A percentile compares a stretch with the other conserved stretches of the same genome.
These are phyloP conservation scores for Kingdonia uniflora DNA, from an alignment of 164 flowering plant genomes.

Conservation along the genomic window DNA sequence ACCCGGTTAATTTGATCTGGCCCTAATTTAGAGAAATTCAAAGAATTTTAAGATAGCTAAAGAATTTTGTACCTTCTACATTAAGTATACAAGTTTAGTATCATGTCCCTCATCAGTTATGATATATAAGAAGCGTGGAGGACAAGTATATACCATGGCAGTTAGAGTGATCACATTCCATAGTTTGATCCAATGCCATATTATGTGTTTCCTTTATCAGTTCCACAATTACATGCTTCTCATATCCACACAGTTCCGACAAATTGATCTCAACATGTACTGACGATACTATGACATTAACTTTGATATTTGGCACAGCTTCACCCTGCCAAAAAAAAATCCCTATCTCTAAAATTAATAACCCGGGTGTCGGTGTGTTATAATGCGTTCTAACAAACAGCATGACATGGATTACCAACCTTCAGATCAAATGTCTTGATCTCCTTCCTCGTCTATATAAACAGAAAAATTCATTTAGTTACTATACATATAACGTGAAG, in stretches of 20 bases:
- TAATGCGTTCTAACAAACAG: not conserved
- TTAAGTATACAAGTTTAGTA: too few relatives aligned
- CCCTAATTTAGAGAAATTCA: too few relatives aligned
- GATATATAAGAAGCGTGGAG: not conserved
- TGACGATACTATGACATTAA: constrained; percentile 34
- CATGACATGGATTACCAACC: constrained; percentile 22
- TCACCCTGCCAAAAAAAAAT: constrained; percentile 46
- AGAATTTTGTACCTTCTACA: too few relatives aligned
- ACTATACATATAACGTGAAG: not conserved
- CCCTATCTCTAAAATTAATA: too few relatives aligned
- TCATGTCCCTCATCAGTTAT: too few relatives aligned
- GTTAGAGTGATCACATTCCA: constrained; percentile 13
- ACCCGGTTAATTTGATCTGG: too few relatives aligned
- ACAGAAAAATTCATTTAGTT: not conserved
- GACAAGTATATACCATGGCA: constrained; percentile 28
- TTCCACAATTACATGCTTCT: constrained; percentile 48
- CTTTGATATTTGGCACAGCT: constrained; percentile 25
- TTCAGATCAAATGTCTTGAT: constrained; percentile 35
- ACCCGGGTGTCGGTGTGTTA: not conserved
- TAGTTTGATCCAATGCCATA: constrained; percentile 7
- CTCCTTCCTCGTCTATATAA: constrained; percentile 34
- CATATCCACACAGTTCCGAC: constrained; percentile 53
- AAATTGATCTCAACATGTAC: constrained; percentile 52
- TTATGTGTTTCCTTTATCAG: constrained; percentile 36
- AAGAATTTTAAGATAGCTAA: too few relatives aligned